A percentile compares a stretch with the other conserved stretches of the same genome.
Evolutionary conservation across 1,139 yeast species (phyloP).

Genomic region (Debaryomyces nepalensis): DNA sequence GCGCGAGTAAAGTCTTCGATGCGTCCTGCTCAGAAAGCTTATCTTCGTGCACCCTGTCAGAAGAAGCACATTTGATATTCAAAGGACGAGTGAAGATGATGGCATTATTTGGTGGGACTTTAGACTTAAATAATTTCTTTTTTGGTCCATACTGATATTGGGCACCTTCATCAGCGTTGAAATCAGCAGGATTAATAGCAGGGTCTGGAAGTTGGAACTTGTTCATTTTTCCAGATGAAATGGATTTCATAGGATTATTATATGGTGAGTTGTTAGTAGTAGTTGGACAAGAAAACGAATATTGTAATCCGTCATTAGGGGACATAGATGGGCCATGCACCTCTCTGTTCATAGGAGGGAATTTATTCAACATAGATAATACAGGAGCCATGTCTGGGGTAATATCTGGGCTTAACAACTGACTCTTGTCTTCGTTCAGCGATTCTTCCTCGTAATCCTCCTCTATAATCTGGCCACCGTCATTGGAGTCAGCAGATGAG

Average conservation of each 20-base stretch:
- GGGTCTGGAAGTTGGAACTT: constrained; percentile 48
- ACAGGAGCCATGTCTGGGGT: constrained; percentile 51
- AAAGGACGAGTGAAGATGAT: constrained; percentile 19
- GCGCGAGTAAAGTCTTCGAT: constrained; percentile 45
- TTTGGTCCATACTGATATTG: constrained; percentile 24
- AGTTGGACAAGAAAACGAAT: constrained; percentile 17
- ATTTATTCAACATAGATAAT: constrained; percentile 34
- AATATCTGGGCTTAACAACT: constrained; percentile 47
- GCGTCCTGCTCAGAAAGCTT: constrained; percentile 40
- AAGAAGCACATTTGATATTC: constrained; percentile 9
- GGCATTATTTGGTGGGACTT: constrained; percentile 27
- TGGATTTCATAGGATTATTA: constrained; percentile 13
- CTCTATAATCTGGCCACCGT: constrained; percentile 13
- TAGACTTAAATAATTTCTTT: constrained; percentile 32
- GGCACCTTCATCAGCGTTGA: constrained; percentile 8
- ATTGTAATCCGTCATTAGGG: constrained; percentile 14
- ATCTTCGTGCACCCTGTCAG: constrained; percentile 10
- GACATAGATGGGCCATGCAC: constrained; percentile 6
- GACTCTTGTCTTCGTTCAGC: constrained; percentile 15
- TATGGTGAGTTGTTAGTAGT: constrained; percentile 15
- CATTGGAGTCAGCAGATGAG: not conserved
- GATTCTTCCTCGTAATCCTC: constrained; percentile 21
- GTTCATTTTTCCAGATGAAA: not conserved
- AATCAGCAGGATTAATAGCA: constrained; percentile 27
- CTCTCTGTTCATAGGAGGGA: constrained; percentile 15